These are phyloP conservation scores for Starmera quercuum DNA, from an alignment of 805 yeast genomes.

Conservation along the genomic window DNA sequence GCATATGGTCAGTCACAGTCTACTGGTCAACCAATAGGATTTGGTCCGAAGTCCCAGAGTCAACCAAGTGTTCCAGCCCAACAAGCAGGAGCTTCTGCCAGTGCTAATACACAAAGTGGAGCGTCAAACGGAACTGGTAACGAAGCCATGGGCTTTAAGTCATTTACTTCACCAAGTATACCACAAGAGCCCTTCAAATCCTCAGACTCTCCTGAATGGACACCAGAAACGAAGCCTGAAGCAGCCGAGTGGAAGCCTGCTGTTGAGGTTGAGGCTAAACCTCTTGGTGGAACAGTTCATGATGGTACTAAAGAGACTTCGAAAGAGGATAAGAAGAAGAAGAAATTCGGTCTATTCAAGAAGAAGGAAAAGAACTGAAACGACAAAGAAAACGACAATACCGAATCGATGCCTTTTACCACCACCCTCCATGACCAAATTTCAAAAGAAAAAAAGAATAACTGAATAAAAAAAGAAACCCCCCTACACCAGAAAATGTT, in stretches of 20 bases:
- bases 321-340: slow-evolving; percentile 7
- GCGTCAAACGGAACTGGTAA: too few relatives aligned
- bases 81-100: background rate
- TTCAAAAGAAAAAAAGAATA: background rate
- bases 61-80: too few relatives aligned
- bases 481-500: too few relatives aligned
- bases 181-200: too few relatives aligned
- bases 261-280: background rate
- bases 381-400: too few relatives aligned
- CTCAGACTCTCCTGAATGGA: too few relatives aligned
- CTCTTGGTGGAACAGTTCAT: slow-evolving; percentile 2
- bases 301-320: background rate
- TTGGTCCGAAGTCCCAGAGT: too few relatives aligned
- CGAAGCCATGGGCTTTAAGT: too few relatives aligned
- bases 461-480: background rate
- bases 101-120: background rate
- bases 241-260: slow-evolving; percentile 1
- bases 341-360: slow-evolving; percentile 14
- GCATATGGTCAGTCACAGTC: background rate
- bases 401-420: too few relatives aligned
- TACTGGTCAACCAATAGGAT: too few relatives aligned
- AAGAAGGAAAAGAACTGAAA: slow-evolving; percentile 4
- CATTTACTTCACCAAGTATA: background rate
- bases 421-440: background rate
- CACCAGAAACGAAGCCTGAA: too few relatives aligned